These are phyloP conservation scores for Coemansia sp. DNA, from an alignment of 192 early-diverging fungal species.

Conservation along the genomic window DNA sequence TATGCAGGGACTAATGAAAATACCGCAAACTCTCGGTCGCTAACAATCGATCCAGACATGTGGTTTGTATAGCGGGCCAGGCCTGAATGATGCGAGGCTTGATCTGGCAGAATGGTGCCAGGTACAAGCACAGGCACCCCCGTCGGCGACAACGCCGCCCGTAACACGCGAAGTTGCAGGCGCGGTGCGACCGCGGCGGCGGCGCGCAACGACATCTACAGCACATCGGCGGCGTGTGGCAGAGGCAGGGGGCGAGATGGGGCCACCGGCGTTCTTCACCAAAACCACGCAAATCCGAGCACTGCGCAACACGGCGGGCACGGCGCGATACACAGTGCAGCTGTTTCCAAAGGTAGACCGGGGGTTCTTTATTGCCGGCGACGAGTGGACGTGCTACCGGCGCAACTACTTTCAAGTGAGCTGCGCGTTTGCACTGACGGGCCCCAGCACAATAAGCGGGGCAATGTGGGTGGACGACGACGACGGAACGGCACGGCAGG, in stretches of 20 bases:
- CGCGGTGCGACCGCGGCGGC: not conserved
- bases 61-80: too few relatives aligned
- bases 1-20: not conserved
- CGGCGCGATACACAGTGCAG: slow-evolving; percentile 51
- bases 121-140: not conserved
- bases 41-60: not conserved
- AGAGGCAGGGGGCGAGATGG: not conserved
- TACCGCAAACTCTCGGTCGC: too few relatives aligned
- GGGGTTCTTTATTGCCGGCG: slow-evolving; percentile 85
- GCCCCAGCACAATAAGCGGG: slow-evolving; percentile 39
- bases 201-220: not conserved
- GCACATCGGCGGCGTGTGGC: slow-evolving; percentile 14
- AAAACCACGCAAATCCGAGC: slow-evolving; percentile 58
- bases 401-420: slow-evolving; percentile 91
- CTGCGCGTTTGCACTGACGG: slow-evolving; percentile 30
- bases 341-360: slow-evolving; percentile 81
- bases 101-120: slow-evolving; percentile 19
- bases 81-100: not conserved
- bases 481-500: slow-evolving; percentile 45
- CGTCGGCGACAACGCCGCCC: too few relatives aligned
- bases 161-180: too few relatives aligned
- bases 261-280: slow-evolving; percentile 55
- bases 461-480: slow-evolving; percentile 63
- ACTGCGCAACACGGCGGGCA: slow-evolving; percentile 59
- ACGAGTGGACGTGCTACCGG: slow-evolving; percentile 92